A percentile compares a stretch with the other conserved stretches of the same genome.
phyloP scores from a whole-genome alignment of 176 grass and related monocot species.

The Thinopyrum elongatum region DNA sequence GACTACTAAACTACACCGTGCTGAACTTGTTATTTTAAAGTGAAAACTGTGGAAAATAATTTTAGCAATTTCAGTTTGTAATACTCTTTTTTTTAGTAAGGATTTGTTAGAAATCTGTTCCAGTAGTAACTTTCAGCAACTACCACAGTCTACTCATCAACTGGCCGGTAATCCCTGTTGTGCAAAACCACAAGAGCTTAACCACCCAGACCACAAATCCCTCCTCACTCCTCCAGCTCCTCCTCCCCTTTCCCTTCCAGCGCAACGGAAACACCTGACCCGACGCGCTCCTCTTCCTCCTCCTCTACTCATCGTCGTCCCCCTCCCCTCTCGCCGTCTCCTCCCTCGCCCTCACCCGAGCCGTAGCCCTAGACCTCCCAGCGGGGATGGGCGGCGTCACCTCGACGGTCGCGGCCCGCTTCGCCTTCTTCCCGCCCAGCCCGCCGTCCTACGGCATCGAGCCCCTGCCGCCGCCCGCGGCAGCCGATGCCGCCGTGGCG shows the following conservation, averaged over 20 bases:
- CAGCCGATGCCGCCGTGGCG: neutral
- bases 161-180: neutral
- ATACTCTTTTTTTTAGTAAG: no score
- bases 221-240: neutral
- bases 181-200: constrained; percentile 18
- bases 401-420: constrained; percentile 73
- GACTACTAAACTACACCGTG: no score
- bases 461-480: neutral
- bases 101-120: no score
- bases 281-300: constrained; percentile 16
- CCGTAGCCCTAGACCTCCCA: constrained; percentile 18
- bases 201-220: constrained; percentile 8
- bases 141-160: no score
- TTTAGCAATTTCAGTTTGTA: no score
- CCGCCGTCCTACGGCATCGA: constrained; percentile 68
- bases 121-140: no score
- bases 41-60: no score
- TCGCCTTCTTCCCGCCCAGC: constrained; percentile 82
- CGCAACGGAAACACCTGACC: constrained; percentile 36
- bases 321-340: neutral
- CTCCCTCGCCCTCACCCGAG: neutral
- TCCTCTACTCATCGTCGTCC: neutral
- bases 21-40: no score
- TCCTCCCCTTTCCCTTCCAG: neutral
- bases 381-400: constrained; percentile 67